phyloP scores from a whole-genome alignment of 2,329 filamentous ascomycete species.

The Aspergillus sp. region DNA sequence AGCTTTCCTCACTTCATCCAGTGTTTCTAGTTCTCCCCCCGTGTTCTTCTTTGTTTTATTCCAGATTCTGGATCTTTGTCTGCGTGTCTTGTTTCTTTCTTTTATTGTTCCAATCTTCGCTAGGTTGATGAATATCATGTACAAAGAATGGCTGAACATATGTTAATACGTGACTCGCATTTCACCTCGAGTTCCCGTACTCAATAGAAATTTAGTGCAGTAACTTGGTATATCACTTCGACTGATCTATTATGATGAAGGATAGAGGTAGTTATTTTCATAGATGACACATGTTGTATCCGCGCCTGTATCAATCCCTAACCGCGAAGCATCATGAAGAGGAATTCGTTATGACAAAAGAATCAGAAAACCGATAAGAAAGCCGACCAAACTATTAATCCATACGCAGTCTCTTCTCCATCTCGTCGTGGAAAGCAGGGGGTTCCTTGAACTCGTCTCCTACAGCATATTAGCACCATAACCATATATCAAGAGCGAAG shows the following conservation, averaged over 20 bases:
- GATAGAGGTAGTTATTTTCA: neutral
- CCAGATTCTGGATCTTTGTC: neutral
- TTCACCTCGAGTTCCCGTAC: too few species aligned
- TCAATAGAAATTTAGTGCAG: too few species aligned
- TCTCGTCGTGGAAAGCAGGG: conserved; percentile 79
- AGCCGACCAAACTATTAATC: conserved; percentile 26
- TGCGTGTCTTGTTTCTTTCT: neutral
- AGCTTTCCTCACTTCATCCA: neutral
- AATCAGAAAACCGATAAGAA: neutral
- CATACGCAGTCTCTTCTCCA: conserved; percentile 89
- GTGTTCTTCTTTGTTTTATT: neutral
- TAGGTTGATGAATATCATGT: neutral
- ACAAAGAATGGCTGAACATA: neutral
- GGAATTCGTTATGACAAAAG: neutral
- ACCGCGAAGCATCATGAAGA: neutral
- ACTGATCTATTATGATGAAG: neutral
- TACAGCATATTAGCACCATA: conserved; percentile 18
- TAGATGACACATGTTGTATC: neutral
- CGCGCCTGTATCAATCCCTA: neutral
- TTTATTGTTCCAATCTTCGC: neutral
- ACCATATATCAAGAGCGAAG: conserved; percentile 5
- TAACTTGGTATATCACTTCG: neutral
- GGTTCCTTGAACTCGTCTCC: conserved; percentile 63
- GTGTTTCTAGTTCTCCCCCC: neutral
- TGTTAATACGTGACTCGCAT: neutral